Evolutionary conservation across 805 yeast species (phyloP), one percentile per base, ranked within the genome.

Genomic region (Yarrowia keelungensis): DNA sequence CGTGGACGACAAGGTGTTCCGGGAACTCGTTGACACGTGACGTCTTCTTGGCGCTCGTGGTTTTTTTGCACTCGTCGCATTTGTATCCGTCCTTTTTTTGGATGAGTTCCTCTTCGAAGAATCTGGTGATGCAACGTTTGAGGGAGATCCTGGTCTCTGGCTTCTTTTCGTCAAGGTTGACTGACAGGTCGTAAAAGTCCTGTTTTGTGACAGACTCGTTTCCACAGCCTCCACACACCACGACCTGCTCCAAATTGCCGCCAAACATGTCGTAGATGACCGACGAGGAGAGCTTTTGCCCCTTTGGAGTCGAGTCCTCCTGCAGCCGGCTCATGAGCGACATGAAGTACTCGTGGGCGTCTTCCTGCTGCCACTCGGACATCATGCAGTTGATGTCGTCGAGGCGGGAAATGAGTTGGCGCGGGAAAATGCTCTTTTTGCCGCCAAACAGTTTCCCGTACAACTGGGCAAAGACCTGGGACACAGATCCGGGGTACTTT

Each of bases 301-400:
- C 97, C 75, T 86, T 89, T 45, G 98, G 98, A 0, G 95, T 92
- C 12, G 91, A 85, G 76, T 93, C 98, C 76, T 93, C 98, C 79
- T 93, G 98, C 66, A 93, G 79, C 66, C 97, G 81, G 8, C 94
- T 86, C 83, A 93, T 84, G 70, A 93, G 81, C 12, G 97, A 91
- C 98, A 93, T 93, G 77, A 89, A 91, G 79, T 93, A 95, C 79
- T 95, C 99, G 79, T 95, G 99, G 0, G 97, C 90, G 79, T 95
- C 99, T 78, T 95, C 98, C 78, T 95, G 99, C 78, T 92, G 93
- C 97, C 97, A 93, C 77, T 89, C 95, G 54, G 92, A 87, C 97
- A 93, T 92, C 97, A 91, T 91, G 76, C 97, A 91, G 78, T 92
- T 92, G 74, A 94, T 91, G 74, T 91, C 97, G 62, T 85, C 90